These are phyloP conservation scores for Cymbopogon citratus DNA, from an alignment of 176 grass and related monocot genomes.

Conservation along the genomic window DNA sequence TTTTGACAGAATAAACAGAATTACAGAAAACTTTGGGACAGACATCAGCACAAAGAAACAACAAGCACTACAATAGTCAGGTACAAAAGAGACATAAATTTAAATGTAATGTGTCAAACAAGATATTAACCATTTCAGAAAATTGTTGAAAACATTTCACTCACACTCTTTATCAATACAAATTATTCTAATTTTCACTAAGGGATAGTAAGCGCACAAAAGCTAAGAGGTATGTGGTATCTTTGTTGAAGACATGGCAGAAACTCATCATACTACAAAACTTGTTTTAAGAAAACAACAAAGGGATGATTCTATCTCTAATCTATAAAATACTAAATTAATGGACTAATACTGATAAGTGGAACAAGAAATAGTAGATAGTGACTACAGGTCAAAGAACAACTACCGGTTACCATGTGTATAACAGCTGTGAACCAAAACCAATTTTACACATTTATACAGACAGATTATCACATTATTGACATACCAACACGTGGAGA, in stretches of 20 bases:
- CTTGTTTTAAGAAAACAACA: neutral
- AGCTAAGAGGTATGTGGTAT: neutral
- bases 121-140: neutral
- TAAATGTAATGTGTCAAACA: neutral
- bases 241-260: neutral
- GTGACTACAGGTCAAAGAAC: neutral
- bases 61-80: neutral
- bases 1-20: neutral
- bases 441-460: neutral
- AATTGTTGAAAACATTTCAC: neutral
- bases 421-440: neutral
- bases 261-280: neutral
- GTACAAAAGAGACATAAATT: neutral
- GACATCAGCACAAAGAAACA: neutral
- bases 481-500: neutral
- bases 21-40: neutral
- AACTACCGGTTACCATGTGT: neutral
- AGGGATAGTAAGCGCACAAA: neutral
- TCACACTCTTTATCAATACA: neutral
- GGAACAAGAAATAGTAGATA: neutral
- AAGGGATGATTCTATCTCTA: neutral
- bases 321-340: neutral
- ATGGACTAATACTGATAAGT: neutral
- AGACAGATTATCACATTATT: neutral
- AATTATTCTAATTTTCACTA: neutral